Evolutionary conservation across 2,329 filamentous ascomycete species (phyloP).

Genomic region (Calonectria hongkongensis): DNA sequence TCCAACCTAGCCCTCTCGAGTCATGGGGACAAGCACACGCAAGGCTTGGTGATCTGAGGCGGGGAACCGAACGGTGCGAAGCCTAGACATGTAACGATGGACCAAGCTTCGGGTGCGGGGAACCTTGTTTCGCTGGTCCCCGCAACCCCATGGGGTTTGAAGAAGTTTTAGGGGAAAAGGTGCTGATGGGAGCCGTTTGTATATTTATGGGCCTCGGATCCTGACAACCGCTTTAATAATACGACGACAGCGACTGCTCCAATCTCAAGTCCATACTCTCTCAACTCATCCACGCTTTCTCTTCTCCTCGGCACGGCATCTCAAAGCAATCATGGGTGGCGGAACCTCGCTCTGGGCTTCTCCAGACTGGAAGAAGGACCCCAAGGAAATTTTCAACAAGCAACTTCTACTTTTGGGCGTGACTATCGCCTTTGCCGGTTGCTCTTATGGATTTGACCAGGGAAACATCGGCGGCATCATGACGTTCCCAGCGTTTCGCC

Average conservation of each 20-base stretch:
- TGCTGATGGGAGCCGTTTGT: not conserved
- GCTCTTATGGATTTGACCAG: slow-evolving; percentile 37
- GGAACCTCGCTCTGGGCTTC: slow-evolving; percentile 39
- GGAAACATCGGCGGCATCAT: slow-evolving; percentile 37
- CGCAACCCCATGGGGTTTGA: slow-evolving; percentile 27
- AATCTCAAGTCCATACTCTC: not conserved
- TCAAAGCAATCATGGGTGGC: slow-evolving; percentile 29
- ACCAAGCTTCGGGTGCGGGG: slow-evolving; percentile 24
- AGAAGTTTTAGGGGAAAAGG: not conserved
- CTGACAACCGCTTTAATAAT: slow-evolving; percentile 12
- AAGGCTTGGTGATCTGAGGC: slow-evolving; percentile 11
- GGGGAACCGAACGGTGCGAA: slow-evolving; percentile 18
- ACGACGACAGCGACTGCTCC: slow-evolving; percentile 8
- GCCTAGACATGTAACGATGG: not conserved
- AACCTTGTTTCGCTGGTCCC: slow-evolving; percentile 15
- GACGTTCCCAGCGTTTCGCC: slow-evolving; percentile 33
- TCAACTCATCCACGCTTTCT: not conserved
- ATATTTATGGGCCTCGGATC: slow-evolving; percentile 16
- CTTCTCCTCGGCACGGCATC: not conserved
- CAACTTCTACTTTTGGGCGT: slow-evolving; percentile 26
- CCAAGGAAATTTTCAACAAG: slow-evolving; percentile 35
- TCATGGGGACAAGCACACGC: not conserved
- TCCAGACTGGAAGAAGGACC: slow-evolving; percentile 39
- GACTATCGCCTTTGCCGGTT: slow-evolving; percentile 27
- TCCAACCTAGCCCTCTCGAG: slow-evolving; percentile 23